A percentile compares a stretch with the other conserved stretches of the same genome.
Evolutionary conservation across 2,329 filamentous ascomycete species (phyloP).

Genomic region (Venturia pyrina): DNA sequence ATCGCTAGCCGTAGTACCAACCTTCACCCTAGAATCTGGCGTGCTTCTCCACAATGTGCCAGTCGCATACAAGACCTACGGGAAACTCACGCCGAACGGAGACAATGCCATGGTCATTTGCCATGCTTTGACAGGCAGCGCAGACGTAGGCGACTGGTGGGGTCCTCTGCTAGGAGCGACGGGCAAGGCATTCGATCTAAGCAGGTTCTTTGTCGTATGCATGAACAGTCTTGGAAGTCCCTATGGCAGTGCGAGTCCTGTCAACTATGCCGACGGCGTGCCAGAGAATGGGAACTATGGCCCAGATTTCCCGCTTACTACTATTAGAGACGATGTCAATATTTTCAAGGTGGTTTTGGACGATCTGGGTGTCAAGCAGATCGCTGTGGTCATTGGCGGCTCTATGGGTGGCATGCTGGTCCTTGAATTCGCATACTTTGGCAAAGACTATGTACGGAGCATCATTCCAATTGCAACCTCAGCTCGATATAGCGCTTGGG

Average conservation of each 20-base stretch:
- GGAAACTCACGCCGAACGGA: constrained; percentile 42
- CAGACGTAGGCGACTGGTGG: constrained; percentile 84
- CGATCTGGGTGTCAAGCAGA: constrained; percentile 66
- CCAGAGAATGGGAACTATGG: constrained; percentile 68
- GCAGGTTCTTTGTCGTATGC: constrained; percentile 75
- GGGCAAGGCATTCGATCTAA: constrained; percentile 70
- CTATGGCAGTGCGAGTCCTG: constrained; percentile 78
- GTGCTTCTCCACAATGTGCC: constrained; percentile 67
- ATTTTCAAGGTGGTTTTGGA: constrained; percentile 73
- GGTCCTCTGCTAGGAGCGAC: constrained; percentile 69
- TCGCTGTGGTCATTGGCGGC: constrained; percentile 71
- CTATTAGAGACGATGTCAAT: constrained; percentile 88
- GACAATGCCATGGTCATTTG: constrained; percentile 63
- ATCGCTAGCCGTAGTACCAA: constrained; percentile 73
- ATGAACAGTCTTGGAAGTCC: constrained; percentile 80
- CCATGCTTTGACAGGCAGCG: constrained; percentile 76
- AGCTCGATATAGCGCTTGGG: constrained; percentile 77
- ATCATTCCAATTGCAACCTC: constrained; percentile 81
- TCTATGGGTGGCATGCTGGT: constrained; percentile 86
- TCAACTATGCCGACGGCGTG: constrained; percentile 80
- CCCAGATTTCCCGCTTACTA: constrained; percentile 91
- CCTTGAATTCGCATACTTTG: constrained; percentile 87
- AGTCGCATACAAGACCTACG: constrained; percentile 54
- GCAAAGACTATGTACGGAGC: constrained; percentile 70
- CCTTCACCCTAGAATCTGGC: constrained; percentile 88